Evolutionary conservation across 2,329 filamentous ascomycete genomes (phyloP).

Genomic region (Colletotrichum tamarilloi): DNA sequence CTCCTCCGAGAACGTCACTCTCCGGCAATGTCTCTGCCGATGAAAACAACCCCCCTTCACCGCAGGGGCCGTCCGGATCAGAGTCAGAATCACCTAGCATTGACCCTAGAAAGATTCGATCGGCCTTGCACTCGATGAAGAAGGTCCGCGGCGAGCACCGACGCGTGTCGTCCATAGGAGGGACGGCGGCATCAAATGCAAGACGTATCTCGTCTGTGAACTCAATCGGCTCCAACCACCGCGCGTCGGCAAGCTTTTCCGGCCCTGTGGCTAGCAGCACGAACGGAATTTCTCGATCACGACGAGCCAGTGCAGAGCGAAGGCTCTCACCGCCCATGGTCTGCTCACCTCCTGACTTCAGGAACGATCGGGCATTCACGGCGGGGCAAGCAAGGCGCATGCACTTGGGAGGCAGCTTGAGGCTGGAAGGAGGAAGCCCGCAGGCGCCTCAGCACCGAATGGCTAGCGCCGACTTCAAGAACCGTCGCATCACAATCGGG

Average conservation of each 20-base stretch:
- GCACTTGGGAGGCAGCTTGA: conserved; percentile 60
- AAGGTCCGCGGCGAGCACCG: conserved; percentile 51
- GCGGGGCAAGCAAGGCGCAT: conserved; percentile 68
- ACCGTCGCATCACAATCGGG: conserved; percentile 36
- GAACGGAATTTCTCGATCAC: conserved; percentile 67
- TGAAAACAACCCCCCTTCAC: conserved; percentile 64
- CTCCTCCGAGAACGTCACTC: conserved; percentile 47
- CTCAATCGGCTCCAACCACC: conserved; percentile 17
- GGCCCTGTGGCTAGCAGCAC: conserved; percentile 59
- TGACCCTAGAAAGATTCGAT: conserved; percentile 66
- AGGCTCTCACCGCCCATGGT: conserved; percentile 64
- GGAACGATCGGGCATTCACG: conserved; percentile 56
- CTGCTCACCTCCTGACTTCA: conserved; percentile 59
- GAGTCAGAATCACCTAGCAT: conserved; percentile 63
- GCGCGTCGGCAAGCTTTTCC: conserved; percentile 49
- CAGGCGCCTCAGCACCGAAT: conserved; percentile 34
- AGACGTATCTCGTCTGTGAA: conserved; percentile 58
- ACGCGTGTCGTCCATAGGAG: conserved; percentile 53
- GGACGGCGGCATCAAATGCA: conserved; percentile 48
- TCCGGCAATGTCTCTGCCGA: conserved; percentile 50
- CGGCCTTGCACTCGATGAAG: conserved; percentile 65
- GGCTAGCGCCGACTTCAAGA: conserved; percentile 30
- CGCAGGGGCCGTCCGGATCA: conserved; percentile 52
- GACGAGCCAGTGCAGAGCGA: conserved; percentile 62
- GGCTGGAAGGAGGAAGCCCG: conserved; percentile 39